phyloP scores from a whole-genome alignment of 257 asterid genomes.

The Nicotiana noctiflora region DNA sequence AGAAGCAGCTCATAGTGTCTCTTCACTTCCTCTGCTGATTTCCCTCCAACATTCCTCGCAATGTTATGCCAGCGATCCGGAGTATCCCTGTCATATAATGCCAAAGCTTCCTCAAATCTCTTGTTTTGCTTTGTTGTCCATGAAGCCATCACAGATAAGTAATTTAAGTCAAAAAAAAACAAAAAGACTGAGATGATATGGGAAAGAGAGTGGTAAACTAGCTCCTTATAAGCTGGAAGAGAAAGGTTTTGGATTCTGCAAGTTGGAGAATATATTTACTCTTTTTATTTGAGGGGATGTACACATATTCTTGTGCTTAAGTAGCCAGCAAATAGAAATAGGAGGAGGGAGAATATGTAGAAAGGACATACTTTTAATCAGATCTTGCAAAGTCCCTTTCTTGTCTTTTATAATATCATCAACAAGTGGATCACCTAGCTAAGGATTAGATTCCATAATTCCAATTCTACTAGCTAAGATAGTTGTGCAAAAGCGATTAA shows the following conservation, averaged over 20 bases:
- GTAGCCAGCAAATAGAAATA: constrained; percentile 2
- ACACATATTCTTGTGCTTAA: constrained; percentile 16
- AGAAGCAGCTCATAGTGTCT: constrained; percentile 31
- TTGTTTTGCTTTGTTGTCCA: constrained; percentile 42
- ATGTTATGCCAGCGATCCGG: constrained; percentile 39
- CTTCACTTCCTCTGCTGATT: constrained; percentile 32
- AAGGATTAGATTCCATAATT: constrained; percentile 60
- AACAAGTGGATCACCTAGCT: constrained; percentile 46
- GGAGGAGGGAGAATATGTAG: constrained; percentile 1
- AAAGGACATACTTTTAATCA: constrained; percentile 14
- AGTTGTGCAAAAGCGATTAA: constrained; percentile 29
- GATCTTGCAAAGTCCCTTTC: constrained; percentile 40
- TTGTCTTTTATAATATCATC: constrained; percentile 29
- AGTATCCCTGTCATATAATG: constrained; percentile 30
- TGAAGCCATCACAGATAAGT: constrained; percentile 36
- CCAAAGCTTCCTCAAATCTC: constrained; percentile 38
- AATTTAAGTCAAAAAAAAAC: no score
- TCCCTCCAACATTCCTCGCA: constrained; percentile 32
- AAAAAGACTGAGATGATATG: constrained; percentile 24
- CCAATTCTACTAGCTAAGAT: constrained; percentile 31
- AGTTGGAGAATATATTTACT: background rate
- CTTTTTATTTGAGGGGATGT: background rate
- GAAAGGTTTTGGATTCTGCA: constrained; percentile 23
- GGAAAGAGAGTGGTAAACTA: constrained; percentile 14
- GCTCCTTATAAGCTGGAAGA: constrained; percentile 41